These are phyloP conservation scores for Cantharellus anzutake DNA, from an alignment of 768 basidiomycete genomes.

Conservation along the genomic window DNA sequence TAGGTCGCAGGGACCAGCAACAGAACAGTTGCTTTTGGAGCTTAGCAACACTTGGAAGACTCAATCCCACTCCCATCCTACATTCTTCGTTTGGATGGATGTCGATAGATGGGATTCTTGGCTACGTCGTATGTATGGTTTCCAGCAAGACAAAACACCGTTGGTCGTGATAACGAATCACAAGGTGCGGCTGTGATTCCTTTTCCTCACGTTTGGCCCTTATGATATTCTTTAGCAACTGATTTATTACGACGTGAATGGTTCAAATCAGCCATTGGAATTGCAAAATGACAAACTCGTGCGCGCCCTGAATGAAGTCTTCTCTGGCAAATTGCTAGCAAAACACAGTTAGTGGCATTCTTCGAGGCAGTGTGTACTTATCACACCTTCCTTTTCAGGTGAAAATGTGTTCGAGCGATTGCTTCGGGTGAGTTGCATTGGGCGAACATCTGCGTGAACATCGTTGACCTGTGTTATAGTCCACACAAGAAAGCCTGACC, in stretches of 20 bases:
- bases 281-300: slow-evolving; percentile 41
- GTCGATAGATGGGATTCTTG: slow-evolving; percentile 64
- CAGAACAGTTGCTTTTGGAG: slow-evolving; percentile 27
- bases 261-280: slow-evolving; percentile 31
- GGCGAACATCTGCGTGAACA: too few relatives aligned
- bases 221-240: slow-evolving; percentile 27
- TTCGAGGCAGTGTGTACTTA: background rate
- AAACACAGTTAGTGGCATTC: slow-evolving; percentile 29
- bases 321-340: slow-evolving; percentile 27
- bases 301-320: slow-evolving; percentile 48
- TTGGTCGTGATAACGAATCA: slow-evolving; percentile 65
- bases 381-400: background rate
- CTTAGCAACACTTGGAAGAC: slow-evolving; percentile 18
- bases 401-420: slow-evolving; percentile 48
- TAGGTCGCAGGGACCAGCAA: background rate
- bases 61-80: slow-evolving; percentile 15
- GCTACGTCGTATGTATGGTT: slow-evolving; percentile 83
- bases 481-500: too few relatives aligned
- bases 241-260: slow-evolving; percentile 59
- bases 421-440: slow-evolving; percentile 2
- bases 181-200: slow-evolving; percentile 27
- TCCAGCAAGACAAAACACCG: slow-evolving; percentile 18
- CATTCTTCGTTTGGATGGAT: slow-evolving; percentile 84
- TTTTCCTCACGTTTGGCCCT: background rate
- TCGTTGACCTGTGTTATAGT: too few relatives aligned